Percentiles rank a stretch among this genome's conserved stretches.
These are phyloP conservation scores for Boletus semigastroideus DNA, from an alignment of 1,284 basidiomycete species.

Conservation along the genomic window DNA sequence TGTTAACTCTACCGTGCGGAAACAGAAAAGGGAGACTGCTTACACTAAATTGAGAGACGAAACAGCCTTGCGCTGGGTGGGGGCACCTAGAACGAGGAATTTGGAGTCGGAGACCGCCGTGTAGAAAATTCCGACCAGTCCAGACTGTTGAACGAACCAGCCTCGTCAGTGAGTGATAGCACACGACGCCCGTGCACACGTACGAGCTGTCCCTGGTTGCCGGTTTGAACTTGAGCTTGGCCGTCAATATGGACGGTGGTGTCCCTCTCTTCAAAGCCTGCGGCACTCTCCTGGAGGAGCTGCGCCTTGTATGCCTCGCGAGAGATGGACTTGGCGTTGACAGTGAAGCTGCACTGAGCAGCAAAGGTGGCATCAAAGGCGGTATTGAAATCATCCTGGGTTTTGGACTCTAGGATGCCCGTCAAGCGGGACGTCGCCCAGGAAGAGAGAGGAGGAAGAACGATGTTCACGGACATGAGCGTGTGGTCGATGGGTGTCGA, in stretches of 20 bases:
- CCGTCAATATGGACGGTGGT: constrained; percentile 27
- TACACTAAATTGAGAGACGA: constrained; percentile 32
- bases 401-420: constrained; percentile 35
- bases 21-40: not conserved
- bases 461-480: constrained; percentile 28
- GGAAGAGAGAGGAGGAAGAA: constrained; percentile 37
- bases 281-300: constrained; percentile 30
- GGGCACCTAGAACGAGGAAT: constrained; percentile 32
- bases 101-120: constrained; percentile 30
- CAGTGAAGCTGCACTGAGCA: constrained; percentile 27
- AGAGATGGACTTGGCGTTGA: constrained; percentile 36
- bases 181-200: not conserved
- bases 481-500: not conserved
- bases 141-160: constrained; percentile 14
- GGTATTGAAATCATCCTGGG: constrained; percentile 28
- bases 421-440: constrained; percentile 37
- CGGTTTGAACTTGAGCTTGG: constrained; percentile 27
- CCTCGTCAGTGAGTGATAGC: not conserved
- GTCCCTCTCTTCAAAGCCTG: constrained; percentile 11
- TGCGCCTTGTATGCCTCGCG: constrained; percentile 28
- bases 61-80: constrained; percentile 15
- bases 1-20: not conserved
- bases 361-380: constrained; percentile 38
- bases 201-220: constrained; percentile 28
- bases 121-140: constrained; percentile 33